A percentile compares a stretch with the other conserved stretches of the same genome.
These are phyloP conservation scores for Sordaria brevicollis DNA, from an alignment of 495 filamentous ascomycete genomes.

Conservation along the genomic window DNA sequence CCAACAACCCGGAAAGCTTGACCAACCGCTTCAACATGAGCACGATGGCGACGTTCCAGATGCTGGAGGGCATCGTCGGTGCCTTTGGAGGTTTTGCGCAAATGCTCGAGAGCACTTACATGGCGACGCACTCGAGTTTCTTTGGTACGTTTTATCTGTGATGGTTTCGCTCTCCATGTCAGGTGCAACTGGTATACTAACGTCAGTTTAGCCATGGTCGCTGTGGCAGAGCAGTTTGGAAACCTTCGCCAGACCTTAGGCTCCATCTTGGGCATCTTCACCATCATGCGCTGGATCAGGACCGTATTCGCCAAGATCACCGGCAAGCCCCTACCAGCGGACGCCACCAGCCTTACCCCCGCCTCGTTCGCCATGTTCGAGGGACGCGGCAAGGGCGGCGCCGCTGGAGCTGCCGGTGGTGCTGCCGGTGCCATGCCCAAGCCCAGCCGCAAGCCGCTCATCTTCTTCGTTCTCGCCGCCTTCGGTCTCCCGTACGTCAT, in stretches of 20 bases:
- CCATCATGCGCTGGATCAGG: conserved; percentile 85
- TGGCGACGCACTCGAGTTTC: conserved; percentile 99
- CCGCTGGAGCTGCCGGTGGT: conserved; percentile 20
- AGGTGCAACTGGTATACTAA: conserved; percentile 9
- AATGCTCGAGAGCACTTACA: conserved; percentile 99
- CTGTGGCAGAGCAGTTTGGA: conserved; percentile 93
- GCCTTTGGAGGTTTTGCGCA: conserved; percentile 96
- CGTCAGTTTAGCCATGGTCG: conserved; percentile 73
- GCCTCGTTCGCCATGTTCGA: conserved; percentile 83
- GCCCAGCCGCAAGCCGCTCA: conserved; percentile 85
- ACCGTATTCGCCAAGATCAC: conserved; percentile 87
- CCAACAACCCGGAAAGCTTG: conserved; percentile 87
- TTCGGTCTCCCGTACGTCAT: conserved; percentile 95
- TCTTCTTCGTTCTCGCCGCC: conserved; percentile 89
- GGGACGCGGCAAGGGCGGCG: conserved; percentile 35
- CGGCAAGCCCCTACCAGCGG: conserved; percentile 81
- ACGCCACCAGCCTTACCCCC: conserved; percentile 76
- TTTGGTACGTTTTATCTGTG: conserved; percentile 59
- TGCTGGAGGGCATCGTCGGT: conserved; percentile 97
- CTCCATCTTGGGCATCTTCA: conserved; percentile 90
- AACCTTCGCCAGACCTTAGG: conserved; percentile 91
- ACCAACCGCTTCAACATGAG: conserved; percentile 82
- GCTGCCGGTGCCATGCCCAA: conserved; percentile 47
- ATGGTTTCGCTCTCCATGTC: not conserved
- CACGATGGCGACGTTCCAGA: conserved; percentile 96